Percentiles rank a stretch among this genome's conserved stretches.
Conservation (phyloP, 2,329 filamentous ascomycete genomes). For the Phaeoacremonium minimum region DNA sequence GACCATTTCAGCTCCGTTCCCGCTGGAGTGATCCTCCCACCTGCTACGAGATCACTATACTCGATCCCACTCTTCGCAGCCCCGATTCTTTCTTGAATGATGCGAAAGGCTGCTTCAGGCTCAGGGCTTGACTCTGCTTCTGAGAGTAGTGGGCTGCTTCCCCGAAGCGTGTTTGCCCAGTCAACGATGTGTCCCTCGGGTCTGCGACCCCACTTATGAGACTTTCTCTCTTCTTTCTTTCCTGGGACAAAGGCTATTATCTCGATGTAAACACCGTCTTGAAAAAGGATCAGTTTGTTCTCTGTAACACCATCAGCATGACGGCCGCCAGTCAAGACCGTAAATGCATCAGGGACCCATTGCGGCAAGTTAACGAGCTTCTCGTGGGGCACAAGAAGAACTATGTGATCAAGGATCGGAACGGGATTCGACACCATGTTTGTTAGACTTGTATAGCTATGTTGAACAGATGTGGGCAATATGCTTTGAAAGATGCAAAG, state of each 20-base stretch:
- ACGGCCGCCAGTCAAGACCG: constrained; percentile 53
- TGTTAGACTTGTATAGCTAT: too few species aligned
- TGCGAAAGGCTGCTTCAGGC: constrained; percentile 25
- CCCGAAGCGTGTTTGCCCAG: constrained; percentile 54
- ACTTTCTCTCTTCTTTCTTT: constrained; percentile 28
- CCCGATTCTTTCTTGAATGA: constrained; percentile 29
- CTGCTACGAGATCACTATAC: constrained; percentile 44
- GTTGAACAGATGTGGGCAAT: too few species aligned
- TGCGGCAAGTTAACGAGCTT: constrained; percentile 40
- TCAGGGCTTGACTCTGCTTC: not conserved
- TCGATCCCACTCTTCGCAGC: constrained; percentile 24
- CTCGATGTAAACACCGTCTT: constrained; percentile 63
- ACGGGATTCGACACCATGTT: too few species aligned
- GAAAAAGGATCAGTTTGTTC: constrained; percentile 59
- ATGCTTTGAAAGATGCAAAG: too few species aligned
- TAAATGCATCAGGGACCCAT: constrained; percentile 50
- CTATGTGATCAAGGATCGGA: constrained; percentile 57
- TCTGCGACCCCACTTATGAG: constrained; percentile 56
- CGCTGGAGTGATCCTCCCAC: constrained; percentile 51
- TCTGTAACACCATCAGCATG: constrained; percentile 57
- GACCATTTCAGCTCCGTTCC: constrained; percentile 56
- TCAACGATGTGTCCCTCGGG: constrained; percentile 49
- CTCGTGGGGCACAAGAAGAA: constrained; percentile 54
- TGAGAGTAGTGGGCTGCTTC: constrained; percentile 14
- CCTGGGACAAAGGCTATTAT: constrained; percentile 57